These are phyloP conservation scores for Corymbia calophylla DNA, from an alignment of 441 rosid genomes.

Conservation along the genomic window DNA sequence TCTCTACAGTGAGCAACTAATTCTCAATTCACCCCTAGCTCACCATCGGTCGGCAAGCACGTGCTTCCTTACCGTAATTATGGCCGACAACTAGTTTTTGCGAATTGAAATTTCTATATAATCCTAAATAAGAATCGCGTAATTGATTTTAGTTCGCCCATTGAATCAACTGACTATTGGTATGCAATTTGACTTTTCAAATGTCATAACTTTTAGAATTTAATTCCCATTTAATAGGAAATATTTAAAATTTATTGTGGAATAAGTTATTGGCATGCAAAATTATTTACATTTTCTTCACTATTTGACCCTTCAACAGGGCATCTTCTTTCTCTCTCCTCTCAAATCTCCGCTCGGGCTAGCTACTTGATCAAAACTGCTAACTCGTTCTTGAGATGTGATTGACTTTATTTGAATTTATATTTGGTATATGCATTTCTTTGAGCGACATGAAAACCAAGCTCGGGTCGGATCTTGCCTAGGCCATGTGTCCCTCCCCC, in stretches of 20 bases:
- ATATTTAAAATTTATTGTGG: accelerated
- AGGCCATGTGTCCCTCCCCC: accelerated
- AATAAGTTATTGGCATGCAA: accelerated
- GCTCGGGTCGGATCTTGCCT: background rate
- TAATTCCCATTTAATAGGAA: accelerated
- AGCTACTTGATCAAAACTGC: no score
- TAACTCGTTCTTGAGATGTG: no score
- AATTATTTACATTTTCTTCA: background rate
- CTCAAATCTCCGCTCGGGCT: background rate
- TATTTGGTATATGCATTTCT: no score
- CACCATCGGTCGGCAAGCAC: background rate
- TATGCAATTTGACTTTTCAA: no score
- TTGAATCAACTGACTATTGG: no score
- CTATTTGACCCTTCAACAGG: background rate
- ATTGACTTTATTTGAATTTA: no score
- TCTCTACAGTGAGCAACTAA: no score
- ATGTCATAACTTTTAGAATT: background rate
- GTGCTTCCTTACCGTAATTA: background rate
- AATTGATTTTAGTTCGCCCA: background rate
- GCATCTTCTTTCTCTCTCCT: no score
- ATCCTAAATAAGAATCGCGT: accelerated
- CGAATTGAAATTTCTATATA: no score
- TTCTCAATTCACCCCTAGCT: background rate
- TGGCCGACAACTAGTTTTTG: background rate
- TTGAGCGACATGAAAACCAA: background rate